Evolutionary conservation across 805 yeast genomes (phyloP).

Genomic region (Isabelozyma heimii): DNA sequence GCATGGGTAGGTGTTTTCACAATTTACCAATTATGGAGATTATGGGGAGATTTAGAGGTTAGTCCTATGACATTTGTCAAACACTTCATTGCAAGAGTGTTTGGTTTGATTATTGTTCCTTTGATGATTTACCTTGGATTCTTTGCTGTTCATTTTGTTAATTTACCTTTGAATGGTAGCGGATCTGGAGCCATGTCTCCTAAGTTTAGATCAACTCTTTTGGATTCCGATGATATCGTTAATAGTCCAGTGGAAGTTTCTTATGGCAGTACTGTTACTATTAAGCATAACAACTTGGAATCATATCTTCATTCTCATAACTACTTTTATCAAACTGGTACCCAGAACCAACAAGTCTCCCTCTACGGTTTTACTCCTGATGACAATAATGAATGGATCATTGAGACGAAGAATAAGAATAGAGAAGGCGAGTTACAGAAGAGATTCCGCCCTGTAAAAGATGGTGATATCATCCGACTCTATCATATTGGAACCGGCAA

Average conservation of each 20-base stretch:
- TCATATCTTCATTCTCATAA: conserved; percentile 81
- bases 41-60: conserved; percentile 65
- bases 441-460: conserved; percentile 36
- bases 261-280: conserved; percentile 66
- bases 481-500: conserved; percentile 68
- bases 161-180: conserved; percentile 47
- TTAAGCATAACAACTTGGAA: conserved; percentile 70
- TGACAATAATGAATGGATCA: conserved; percentile 67
- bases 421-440: conserved; percentile 38
- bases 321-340: conserved; percentile 59
- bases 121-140: conserved; percentile 51
- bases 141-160: conserved; percentile 56
- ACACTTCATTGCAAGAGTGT: conserved; percentile 39
- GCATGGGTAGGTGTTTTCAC: conserved; percentile 57
- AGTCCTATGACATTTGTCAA: conserved; percentile 31
- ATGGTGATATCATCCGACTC: conserved; percentile 60
- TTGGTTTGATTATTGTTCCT: conserved; percentile 54
- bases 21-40: conserved; percentile 58
- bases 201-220: conserved; percentile 59
- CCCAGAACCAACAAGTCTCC: conserved; percentile 77
- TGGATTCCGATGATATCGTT: conserved; percentile 32
- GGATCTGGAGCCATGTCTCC: conserved; percentile 67
- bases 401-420: conserved; percentile 46
- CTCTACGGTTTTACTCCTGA: conserved; percentile 60
- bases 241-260: conserved; percentile 62